Evolutionary conservation across 345 rosid genomes (phyloP), one percentile per base, ranked within the genome.

Genomic region (Dovyalis caffra): DNA sequence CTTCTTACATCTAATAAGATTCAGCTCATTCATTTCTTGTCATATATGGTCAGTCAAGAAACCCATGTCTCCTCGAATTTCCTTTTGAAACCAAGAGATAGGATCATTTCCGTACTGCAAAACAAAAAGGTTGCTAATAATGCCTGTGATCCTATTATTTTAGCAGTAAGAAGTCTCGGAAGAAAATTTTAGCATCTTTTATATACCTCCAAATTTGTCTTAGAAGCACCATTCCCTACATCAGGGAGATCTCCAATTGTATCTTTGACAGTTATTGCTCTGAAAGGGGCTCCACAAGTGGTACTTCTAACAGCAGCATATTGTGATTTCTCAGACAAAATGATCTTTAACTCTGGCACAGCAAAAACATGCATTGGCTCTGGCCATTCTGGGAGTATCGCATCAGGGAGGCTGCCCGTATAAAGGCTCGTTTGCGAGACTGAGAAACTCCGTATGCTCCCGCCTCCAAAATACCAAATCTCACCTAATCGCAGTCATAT

Each of bases 331-430:
- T 58, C 65, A 1, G 97, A 74, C 70, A 92, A 73, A 1, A 84
- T 51, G 69, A 95, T 76, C 70, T 88, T 95, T 77, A 92, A 74
- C 81, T 89, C 85, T 0, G 95, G 89, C 57, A 66, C 88, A 64
- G 84, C 74, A 77, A 95, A 95, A 56, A 95, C 97, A 71, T 92
- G 94, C 97, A 95, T 92, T 40, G 99, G 97, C 82, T 95, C 99
- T 10, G 99, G 99, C 97, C 99, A 95, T 75, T 95, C 97, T 6
- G 99, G 99, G 37, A 95, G 94, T 38, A 79, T 67, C 77, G 86
- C 95, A 9, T 85, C 97, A 28, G 99, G 97, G 97, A 84, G 51
- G 97, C 97, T 68, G 98, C 97, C 98, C 95, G 92, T 69, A 94
- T 91, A 58, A 95, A 91, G 68, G 92, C 97, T 11, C 97, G 87